A percentile compares a stretch with the other conserved stretches of the same genome.
These are phyloP conservation scores for Maudiozyma saulgeensis DNA, from an alignment of 805 yeast species.

Conservation along the genomic window DNA sequence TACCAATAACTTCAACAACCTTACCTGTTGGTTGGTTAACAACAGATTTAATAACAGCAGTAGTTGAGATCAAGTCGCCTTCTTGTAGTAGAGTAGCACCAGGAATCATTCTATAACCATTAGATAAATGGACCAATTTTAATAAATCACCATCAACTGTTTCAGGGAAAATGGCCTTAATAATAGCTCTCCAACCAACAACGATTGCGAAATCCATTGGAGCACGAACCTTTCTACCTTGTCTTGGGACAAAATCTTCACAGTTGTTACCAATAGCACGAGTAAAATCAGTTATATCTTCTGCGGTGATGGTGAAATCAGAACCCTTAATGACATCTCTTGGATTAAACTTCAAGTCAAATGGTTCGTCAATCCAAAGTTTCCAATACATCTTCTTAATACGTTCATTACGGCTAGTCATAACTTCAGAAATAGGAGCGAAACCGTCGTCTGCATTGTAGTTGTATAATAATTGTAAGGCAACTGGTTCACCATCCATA, in stretches of 20 bases:
- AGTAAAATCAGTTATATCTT: conserved; percentile 82
- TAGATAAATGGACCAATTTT: conserved; percentile 87
- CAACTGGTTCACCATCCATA: conserved; percentile 61
- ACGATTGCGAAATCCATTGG: conserved; percentile 99
- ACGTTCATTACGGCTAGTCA: conserved; percentile 84
- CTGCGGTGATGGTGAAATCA: conserved; percentile 55
- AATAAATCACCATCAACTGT: conserved; percentile 93
- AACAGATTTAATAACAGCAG: conserved; percentile 81
- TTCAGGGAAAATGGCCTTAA: conserved; percentile 95
- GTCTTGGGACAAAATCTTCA: conserved; percentile 87
- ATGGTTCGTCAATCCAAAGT: conserved; percentile 77
- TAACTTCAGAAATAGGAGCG: conserved; percentile 86
- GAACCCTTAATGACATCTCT: conserved; percentile 63
- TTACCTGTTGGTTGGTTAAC: conserved; percentile 89
- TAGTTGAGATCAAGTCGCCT: conserved; percentile 76
- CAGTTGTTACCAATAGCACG: conserved; percentile 96
- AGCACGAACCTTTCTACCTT: conserved; percentile 75
- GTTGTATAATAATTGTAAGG: conserved; percentile 66
- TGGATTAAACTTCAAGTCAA: conserved; percentile 57
- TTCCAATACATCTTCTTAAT: conserved; percentile 97
- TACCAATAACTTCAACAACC: conserved; percentile 90
- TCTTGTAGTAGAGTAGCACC: conserved; percentile 83
- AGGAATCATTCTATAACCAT: conserved; percentile 86
- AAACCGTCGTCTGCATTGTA: conserved; percentile 85
- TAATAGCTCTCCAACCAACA: conserved; percentile 96